Evolutionary conservation across 2,329 filamentous ascomycete genomes (phyloP), one percentile per base, ranked within the genome.

Genomic region (Colletotrichum truncatum): DNA sequence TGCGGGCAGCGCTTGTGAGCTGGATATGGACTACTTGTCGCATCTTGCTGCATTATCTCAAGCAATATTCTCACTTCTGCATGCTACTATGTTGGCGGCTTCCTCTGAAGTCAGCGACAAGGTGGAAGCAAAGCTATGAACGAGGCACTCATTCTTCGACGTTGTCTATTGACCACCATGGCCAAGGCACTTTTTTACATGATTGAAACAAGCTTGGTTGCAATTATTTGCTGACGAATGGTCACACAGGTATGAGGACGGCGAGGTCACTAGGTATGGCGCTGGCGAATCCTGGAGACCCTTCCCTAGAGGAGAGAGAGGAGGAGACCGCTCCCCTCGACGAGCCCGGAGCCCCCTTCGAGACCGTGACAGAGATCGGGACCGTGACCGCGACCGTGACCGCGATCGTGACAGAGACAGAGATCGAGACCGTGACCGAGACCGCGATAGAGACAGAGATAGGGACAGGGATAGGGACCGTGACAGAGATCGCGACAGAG

Each of bases 221-320:
- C 18, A 26, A 25, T 28, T 10, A 11, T 18, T n/a, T 49, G 8
- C 43, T 62, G 39, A 68, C 54, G 10, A 34, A n/a, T 38, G 8
- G 23, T 3, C 6, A 45, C 64, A 38, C 39, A 88, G 86, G 73
- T 89, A 86, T 70, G 86, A 89, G 68, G 86, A 89, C 69, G 86
- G 86, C 45, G 86, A 89, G 76, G 87, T 89, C 57, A 84, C 87
- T 68, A 81, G 86, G 71, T 89, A 88, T 73, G 86, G 86, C 54
- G 87, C 87, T 11, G 86, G 86, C 64, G 86, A 89, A 75, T 88
- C 85, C 36, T 89, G 87, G 80, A 80, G 86, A 64, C 86, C 86
- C 10, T 88, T 85, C 64, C 87, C 86, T 53, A 76, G 82, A 57
- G 63, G 63, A 8, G 61, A 57, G n/a, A 41, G 61, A 21, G 51